Conservation (phyloP, 1,284 basidiomycete species). For the Papiliotrema laurentii region DNA sequence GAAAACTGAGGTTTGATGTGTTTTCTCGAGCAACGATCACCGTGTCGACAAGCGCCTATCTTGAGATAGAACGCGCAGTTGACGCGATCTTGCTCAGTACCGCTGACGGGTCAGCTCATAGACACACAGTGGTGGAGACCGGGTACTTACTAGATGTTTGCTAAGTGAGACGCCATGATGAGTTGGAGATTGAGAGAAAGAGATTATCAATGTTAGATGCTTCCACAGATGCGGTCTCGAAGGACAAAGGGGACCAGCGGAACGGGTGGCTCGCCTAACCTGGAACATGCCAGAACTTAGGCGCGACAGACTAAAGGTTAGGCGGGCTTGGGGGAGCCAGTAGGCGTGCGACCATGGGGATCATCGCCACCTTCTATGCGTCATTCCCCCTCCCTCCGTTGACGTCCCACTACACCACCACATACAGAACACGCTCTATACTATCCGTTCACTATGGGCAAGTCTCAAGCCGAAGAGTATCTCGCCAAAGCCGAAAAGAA, state of each 20-base stretch:
- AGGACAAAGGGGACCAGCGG: too few relatives aligned
- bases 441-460: conserved; percentile 23
- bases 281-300: too few relatives aligned
- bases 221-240: too few relatives aligned
- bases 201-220: not conserved
- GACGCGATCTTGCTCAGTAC: conserved; percentile 49
- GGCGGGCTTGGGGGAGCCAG: too few relatives aligned
- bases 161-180: conserved; percentile 46
- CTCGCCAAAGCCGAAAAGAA: conserved; percentile 90
- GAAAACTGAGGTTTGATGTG: conserved; percentile 97
- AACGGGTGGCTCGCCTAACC: too few relatives aligned
- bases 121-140: not conserved
- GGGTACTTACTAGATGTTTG: conserved; percentile 47
- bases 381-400: too few relatives aligned
- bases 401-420: too few relatives aligned
- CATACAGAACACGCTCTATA: too few relatives aligned
- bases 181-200: not conserved
- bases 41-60: conserved; percentile 48
- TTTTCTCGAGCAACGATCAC: conserved; percentile 59
- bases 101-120: conserved; percentile 29
- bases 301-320: too few relatives aligned
- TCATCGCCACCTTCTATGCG: too few relatives aligned
- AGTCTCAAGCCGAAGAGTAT: conserved; percentile 51
- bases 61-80: conserved; percentile 51
- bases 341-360: too few relatives aligned